phyloP scores from a whole-genome alignment of 495 filamentous ascomycete species.

The Corynascus novoguineensis region DNA sequence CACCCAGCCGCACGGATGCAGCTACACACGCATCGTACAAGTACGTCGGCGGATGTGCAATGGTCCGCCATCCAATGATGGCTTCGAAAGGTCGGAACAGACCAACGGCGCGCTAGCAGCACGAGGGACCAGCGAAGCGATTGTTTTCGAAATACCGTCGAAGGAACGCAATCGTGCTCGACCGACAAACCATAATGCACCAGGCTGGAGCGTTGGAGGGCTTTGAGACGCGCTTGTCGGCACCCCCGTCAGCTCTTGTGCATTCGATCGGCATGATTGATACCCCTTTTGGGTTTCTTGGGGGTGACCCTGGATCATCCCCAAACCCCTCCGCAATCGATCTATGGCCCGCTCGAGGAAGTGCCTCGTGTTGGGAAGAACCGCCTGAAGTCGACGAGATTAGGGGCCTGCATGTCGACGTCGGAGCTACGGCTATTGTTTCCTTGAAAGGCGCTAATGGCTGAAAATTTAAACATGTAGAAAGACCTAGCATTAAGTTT shows the following conservation, averaged over 20 bases:
- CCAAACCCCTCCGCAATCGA: constrained; percentile 1
- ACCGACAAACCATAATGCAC: neutral
- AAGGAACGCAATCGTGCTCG: neutral
- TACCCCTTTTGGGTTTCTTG: constrained; percentile 13
- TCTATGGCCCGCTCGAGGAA: neutral
- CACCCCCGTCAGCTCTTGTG: neutral
- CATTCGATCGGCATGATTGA: constrained; percentile 13
- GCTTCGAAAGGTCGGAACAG: neutral
- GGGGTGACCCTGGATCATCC: constrained; percentile 6
- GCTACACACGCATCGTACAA: neutral
- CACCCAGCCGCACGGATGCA: neutral
- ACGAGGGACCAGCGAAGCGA: neutral
- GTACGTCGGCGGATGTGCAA: neutral
- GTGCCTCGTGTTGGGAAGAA: constrained; percentile 13
- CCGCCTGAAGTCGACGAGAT: constrained; percentile 8
- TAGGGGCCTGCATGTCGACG: neutral
- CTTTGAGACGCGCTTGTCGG: neutral
- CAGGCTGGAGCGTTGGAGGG: neutral
- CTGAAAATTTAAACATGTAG: neutral
- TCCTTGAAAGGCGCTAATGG: neutral
- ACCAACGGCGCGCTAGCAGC: neutral
- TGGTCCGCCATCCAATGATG: neutral
- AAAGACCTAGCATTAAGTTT: neutral
- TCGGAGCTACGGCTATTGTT: neutral
- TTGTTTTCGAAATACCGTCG: neutral